These are phyloP conservation scores for Corymbia citriodora DNA, from an alignment of 441 rosid species.

Conservation along the genomic window DNA sequence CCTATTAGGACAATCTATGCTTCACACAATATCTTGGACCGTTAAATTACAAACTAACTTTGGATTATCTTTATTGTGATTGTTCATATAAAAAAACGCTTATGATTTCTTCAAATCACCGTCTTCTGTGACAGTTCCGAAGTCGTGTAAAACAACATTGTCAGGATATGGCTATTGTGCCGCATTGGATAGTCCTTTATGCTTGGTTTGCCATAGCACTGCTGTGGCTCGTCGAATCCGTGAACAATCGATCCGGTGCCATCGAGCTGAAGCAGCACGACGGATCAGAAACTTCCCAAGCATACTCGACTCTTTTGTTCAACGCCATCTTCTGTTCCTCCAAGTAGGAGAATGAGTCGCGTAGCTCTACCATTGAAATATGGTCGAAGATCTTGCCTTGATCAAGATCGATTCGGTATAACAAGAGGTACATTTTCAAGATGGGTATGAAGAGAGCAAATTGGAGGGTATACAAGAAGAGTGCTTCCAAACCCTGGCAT, in stretches of 20 bases:
- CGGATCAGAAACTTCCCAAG: neutral
- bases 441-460: conserved; percentile 49
- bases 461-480: conserved; percentile 52
- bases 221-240: neutral
- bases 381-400: neutral
- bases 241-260: neutral
- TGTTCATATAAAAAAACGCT: neutral
- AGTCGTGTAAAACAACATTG: neutral
- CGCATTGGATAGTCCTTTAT: neutral
- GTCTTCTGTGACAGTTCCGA: neutral
- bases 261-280: neutral
- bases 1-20: too few species aligned
- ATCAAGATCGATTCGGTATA: neutral
- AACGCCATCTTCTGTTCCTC: neutral
- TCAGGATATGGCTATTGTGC: neutral
- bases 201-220: neutral
- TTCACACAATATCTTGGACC: too few species aligned
- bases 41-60: neutral
- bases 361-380: neutral
- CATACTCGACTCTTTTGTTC: neutral
- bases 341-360: neutral
- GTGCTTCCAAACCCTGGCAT: conserved; percentile 44
- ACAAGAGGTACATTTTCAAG: conserved; percentile 5
- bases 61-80: neutral
- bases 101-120: neutral